Conservation (phyloP, 2,329 filamentous ascomycete genomes). For the Ascochyta viciae-villosae region DNA sequence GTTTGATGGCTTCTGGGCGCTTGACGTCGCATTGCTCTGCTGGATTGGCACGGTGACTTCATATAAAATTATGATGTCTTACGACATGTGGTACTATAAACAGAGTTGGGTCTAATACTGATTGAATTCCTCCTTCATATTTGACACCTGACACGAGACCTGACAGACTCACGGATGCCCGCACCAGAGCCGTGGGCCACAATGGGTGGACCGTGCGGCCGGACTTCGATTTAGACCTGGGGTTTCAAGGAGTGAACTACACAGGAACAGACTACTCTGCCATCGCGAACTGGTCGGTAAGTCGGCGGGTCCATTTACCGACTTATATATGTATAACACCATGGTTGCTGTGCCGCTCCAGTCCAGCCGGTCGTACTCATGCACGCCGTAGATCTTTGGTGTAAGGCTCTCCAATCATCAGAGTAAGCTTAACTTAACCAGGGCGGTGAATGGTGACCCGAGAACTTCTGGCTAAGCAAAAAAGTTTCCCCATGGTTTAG, state of each 20-base stretch:
- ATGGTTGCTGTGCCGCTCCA: slow-evolving; percentile 1
- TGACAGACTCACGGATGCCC: slow-evolving; percentile 26
- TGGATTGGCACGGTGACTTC: not conserved
- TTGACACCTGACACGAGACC: slow-evolving; percentile 10
- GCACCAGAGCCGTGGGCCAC: slow-evolving; percentile 22
- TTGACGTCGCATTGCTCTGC: not conserved
- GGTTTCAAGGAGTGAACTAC: slow-evolving; percentile 11
- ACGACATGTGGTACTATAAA: not conserved
- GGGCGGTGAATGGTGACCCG: not conserved
- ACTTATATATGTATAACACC: not conserved
- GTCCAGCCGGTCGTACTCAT: slow-evolving; percentile 4
- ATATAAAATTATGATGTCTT: not conserved
- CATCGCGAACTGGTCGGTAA: slow-evolving; percentile 15
- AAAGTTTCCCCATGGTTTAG: not conserved
- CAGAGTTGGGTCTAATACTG: not conserved
- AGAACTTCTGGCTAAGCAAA: not conserved
- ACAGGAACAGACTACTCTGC: not conserved
- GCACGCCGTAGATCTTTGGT: slow-evolving; percentile 9
- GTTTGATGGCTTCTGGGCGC: slow-evolving; percentile 4
- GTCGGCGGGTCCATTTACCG: slow-evolving; percentile 27
- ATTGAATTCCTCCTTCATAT: not conserved
- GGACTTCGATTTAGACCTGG: slow-evolving; percentile 18
- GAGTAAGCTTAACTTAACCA: not conserved
- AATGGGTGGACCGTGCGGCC: slow-evolving; percentile 27
- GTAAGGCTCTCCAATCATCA: slow-evolving; percentile 1